Base-by-base conservation (phyloP, 495 filamentous ascomycete species). In the Penicillium chermesinum region DNA sequence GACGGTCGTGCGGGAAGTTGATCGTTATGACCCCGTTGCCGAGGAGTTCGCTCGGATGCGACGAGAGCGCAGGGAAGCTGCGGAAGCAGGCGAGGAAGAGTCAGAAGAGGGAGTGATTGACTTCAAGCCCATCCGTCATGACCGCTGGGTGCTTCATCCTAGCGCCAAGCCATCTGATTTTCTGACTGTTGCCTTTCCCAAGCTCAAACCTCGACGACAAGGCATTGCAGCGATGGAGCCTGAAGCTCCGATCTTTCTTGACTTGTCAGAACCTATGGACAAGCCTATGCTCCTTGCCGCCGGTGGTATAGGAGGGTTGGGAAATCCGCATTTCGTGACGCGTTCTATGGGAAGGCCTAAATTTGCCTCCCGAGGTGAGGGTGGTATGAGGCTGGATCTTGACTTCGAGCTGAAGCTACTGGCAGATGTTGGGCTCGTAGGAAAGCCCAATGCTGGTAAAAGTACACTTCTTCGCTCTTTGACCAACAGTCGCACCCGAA, bases 371-470 rank as follows among this genome's bases (percentile, higher is more conserved):
- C 84, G 83, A 53, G 93, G 93, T 14, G 88, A 93, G 54, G 70
- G 74, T 27, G 88, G 88, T 38, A 81, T 88, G 63, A 82, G 77
- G 18, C 67, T 98, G 48, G 80, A 83, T 22, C 68, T 98, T 10
- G 87, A 95, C 54, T 80, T 98, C 43, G 93, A 98, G 63, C 77
- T 98, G 47, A 97, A 96, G 70, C 75, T 98, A 3, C 80, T 98
- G 8, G 93, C 93, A 12, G 93, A 98, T 66, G 85, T 98, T 14
- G 93, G 91, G 1, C 73, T 98, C 8, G 93, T 98, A 19, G 93
- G 93, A 1, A 78, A 96, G 41, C 94, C 93, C 0, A 98, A 98
- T 63, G 93, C 94, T 1, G 93, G 93, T 10, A 98, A 98, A 64
- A 93, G 87, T 61, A 96, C 94, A 0, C 76, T 98, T 7, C 78